Evolutionary conservation across 441 rosid species (phyloP).

Genomic region (Eutrema salsugineum): DNA sequence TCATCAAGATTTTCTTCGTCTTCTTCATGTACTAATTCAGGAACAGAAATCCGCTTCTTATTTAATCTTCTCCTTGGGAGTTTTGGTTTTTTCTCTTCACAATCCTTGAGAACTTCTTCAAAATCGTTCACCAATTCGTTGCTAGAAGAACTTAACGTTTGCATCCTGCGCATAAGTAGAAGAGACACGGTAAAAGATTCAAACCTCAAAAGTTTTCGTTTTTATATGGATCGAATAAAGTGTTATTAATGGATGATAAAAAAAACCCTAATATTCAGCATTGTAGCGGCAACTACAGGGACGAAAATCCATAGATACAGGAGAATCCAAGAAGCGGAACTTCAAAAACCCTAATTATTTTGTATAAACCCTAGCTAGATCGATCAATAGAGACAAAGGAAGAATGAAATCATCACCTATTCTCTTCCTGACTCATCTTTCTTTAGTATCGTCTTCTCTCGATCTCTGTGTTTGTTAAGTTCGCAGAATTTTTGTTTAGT

Average conservation of each 20-base stretch:
- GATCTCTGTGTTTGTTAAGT: neutral
- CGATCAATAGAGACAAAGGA: neutral
- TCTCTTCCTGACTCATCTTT: neutral
- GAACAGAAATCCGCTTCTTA: constrained; percentile 41
- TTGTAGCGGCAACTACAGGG: neutral
- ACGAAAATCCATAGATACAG: neutral
- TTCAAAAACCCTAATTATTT: neutral
- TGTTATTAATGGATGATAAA: neutral
- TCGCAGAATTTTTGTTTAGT: neutral
- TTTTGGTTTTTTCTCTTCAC: constrained; percentile 49
- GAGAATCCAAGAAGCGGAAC: neutral
- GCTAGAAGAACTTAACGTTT: neutral
- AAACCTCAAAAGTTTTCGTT: neutral
- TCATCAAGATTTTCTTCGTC: constrained; percentile 35
- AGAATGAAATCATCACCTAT: neutral
- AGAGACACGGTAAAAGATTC: neutral
- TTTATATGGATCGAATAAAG: neutral
- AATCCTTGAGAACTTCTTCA: constrained; percentile 33
- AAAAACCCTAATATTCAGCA: neutral
- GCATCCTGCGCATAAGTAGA: neutral
- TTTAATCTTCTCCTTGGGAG: constrained; percentile 56
- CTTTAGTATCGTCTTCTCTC: neutral
- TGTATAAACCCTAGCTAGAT: neutral
- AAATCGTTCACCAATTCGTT: neutral
- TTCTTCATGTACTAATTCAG: constrained; percentile 45